phyloP scores from a whole-genome alignment of 108 stramenopile species.

The Cyclotella distinguenda region DNA sequence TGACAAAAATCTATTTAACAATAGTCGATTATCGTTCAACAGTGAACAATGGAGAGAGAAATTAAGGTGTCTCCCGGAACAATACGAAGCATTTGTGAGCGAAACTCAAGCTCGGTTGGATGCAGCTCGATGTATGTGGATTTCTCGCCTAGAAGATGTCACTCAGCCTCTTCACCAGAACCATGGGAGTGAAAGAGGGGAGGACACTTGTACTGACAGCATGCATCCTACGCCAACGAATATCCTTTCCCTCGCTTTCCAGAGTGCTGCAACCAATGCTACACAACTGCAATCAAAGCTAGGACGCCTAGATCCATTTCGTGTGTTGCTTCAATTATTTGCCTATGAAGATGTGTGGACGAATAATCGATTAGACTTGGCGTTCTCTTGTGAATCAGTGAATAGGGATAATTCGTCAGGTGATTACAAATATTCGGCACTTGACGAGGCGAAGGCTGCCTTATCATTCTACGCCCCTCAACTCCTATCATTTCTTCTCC shows the following conservation, averaged over 20 bases:
- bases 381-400: conserved; percentile 52
- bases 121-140: conserved; percentile 41
- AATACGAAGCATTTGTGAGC: conserved; percentile 41
- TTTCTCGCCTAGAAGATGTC: conserved; percentile 38
- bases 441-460: conserved; percentile 47
- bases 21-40: conserved; percentile 4
- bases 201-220: not conserved
- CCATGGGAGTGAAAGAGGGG: conserved; percentile 18
- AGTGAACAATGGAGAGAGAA: conserved; percentile 35
- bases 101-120: conserved; percentile 43
- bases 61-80: conserved; percentile 40
- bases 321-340: conserved; percentile 79
- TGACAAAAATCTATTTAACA: conserved; percentile 2
- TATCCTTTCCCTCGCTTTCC: conserved; percentile 10
- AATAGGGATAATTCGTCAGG: conserved; percentile 4
- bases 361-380: conserved; percentile 62
- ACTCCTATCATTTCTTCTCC: conserved; percentile 80
- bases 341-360: conserved; percentile 81
- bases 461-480: conserved; percentile 83
- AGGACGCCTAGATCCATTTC: conserved; percentile 63
- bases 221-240: conserved; percentile 9
- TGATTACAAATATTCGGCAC: not conserved
- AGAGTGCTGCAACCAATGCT: conserved; percentile 32
- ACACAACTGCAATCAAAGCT: conserved; percentile 12
- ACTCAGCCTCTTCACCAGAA: conserved; percentile 21